These are phyloP conservation scores for Geosmithia putterillii DNA, from an alignment of 2,329 filamentous ascomycete species.

Conservation along the genomic window DNA sequence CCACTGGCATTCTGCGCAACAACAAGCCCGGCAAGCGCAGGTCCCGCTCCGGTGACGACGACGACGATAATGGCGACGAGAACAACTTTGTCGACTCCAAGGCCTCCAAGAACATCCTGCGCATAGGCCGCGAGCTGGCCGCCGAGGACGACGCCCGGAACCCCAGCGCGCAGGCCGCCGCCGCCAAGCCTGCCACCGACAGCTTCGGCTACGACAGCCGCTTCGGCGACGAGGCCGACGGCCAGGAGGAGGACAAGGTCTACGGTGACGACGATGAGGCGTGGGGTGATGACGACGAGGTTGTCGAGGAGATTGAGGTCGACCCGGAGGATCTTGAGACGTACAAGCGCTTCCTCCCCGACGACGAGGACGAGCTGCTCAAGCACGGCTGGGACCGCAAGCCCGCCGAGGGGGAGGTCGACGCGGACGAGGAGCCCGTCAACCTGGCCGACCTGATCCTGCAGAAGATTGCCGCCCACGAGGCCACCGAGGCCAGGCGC, in stretches of 20 bases:
- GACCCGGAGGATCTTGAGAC: slow-evolving; percentile 81
- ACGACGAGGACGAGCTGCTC: slow-evolving; percentile 54
- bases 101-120: slow-evolving; percentile 76
- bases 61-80: slow-evolving; percentile 45
- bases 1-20: slow-evolving; percentile 58
- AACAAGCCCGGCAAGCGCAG: slow-evolving; percentile 63
- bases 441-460: slow-evolving; percentile 90
- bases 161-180: slow-evolving; percentile 13
- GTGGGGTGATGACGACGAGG: slow-evolving; percentile 71
- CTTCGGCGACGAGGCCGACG: slow-evolving; percentile 45
- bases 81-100: slow-evolving; percentile 76
- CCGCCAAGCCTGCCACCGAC: slow-evolving; percentile 28
- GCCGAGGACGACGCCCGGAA: slow-evolving; percentile 54
- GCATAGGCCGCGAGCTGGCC: slow-evolving; percentile 77
- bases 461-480: slow-evolving; percentile 85
- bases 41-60: slow-evolving; percentile 17
- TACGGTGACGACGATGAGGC: slow-evolving; percentile 43
- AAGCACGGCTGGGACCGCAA: slow-evolving; percentile 47
- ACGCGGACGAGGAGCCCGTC: slow-evolving; percentile 42
- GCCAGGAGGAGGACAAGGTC: slow-evolving; percentile 31
- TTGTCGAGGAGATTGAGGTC: slow-evolving; percentile 62
- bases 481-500: slow-evolving; percentile 47
- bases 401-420: slow-evolving; percentile 28
- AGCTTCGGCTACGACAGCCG: slow-evolving; percentile 71
- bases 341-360: slow-evolving; percentile 81